Base-by-base conservation (phyloP, 2,329 filamentous ascomycete species). In the Herpotrichia juniperi region DNA sequence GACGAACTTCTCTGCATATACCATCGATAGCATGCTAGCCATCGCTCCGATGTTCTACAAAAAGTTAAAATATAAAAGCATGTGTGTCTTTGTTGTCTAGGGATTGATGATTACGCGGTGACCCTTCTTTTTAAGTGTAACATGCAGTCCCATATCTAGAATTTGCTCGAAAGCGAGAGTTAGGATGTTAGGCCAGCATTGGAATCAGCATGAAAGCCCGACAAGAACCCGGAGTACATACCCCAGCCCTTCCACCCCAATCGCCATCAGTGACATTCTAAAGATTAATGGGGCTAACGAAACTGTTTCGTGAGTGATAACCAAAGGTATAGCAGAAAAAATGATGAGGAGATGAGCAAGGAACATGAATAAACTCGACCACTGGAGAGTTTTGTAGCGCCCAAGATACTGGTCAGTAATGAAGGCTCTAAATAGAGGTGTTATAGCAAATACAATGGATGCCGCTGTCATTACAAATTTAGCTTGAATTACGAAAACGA, bases 1-100 rank as follows among this genome's bases (percentile, higher is more conserved):
- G 42, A 90, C 81, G 53, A 88, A 89, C 66, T 88, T 87, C 71
- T 91, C 88, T 1, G 86, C 83, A 64, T 88, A 91, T 8, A 88
- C 85, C 83, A 89, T 90, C 56, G 79, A 77, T 26, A 90, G 79
- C 65, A 88, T 84, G 16, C 84, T 83, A 16, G 79, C 55, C 11
- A 87, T 72, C 12, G 87, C 81, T 4, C 87, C 87, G 12, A 88
- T 68, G 66, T 90, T 90, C 75, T 89, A 87, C 64, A 87, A 82
- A 50, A 89, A 78, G 73, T 90, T 91, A 71, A 89, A 90, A 71
- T 84, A 87, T 61, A 85, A 80, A 68, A 86, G 88, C 16, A 89
- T 81, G 35, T 87, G 82, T 11, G 82, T 81, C 57, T 86, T 82
- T 34, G 87, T 90, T 42, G 86, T 78, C 26, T 84, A 81, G 0